Base-by-base conservation (phyloP, 1,139 yeast genomes). In the Zhuliangozyma parablackwelliae region DNA sequence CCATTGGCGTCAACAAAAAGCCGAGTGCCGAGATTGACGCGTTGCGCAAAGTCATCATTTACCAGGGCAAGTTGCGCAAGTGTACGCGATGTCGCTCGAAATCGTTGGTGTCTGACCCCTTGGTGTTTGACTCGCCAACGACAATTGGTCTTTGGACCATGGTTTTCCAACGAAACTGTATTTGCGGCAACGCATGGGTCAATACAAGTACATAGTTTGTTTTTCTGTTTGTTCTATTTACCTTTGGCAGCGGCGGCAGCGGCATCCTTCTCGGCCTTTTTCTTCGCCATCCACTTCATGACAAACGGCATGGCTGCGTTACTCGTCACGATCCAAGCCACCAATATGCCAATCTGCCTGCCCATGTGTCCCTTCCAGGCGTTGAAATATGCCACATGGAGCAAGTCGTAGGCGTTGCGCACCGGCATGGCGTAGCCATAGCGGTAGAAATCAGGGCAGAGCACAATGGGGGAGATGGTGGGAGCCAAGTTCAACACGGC, bases 171-270 rank as follows among this genome's bases (percentile, higher is more conserved):
- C 65, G 90, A 45, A 77, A 78, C 13, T 87, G 96, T 57, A 65
- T 84, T 21, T 87, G 96, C 57, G 95, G 95, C 0, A 86, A 87
- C 34, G 72, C 81, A 5, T 84, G 92, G 92, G 76, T 75, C 2
- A 68, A 64, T 23, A 23, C 5, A 23, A 9, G 24, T 7, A 23
- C 6, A 24, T 24, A 24, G 5, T 9, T 10, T 2, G 26, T 3
- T 3, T 3, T 3, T 3, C n/a, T 24, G n/a, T 24, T 5, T 3
- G 5, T 3, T 24, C n/a, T 10, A 9, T 24, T 24, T 24, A 9
- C 26, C 5, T 24, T 24, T 24, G 3, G 28, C 28, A 6, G 28
- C 24, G 3, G 10, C 2, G 3, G 35, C 36, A 21, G 40, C 44
- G n/a, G 36, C 51, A 10, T 41, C 45, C 26, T 37, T 33, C 10